A percentile compares a stretch with the other conserved stretches of the same genome.
Conservation (phyloP, 495 filamentous ascomycete species). For the Endocarpon pusillum region DNA sequence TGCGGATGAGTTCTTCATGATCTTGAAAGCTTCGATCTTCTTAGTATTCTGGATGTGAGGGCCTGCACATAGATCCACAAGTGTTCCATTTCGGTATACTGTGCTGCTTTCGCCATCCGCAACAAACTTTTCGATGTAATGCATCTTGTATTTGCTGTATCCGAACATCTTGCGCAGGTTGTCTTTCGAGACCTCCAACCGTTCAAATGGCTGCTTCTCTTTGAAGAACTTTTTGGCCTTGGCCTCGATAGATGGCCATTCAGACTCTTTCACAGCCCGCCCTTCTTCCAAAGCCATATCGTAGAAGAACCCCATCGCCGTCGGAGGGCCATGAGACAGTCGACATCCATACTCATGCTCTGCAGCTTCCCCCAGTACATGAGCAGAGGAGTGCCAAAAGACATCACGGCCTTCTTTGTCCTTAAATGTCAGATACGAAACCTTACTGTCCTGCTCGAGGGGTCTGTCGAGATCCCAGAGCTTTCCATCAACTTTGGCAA, state of each 20-base stretch:
- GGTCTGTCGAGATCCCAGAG: slow-evolving; percentile 89
- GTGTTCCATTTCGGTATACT: slow-evolving; percentile 71
- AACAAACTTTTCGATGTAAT: slow-evolving; percentile 89
- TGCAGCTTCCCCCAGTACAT: slow-evolving; percentile 82
- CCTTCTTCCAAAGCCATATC: slow-evolving; percentile 77
- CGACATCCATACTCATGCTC: slow-evolving; percentile 81
- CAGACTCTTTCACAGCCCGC: slow-evolving; percentile 50
- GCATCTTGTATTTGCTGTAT: slow-evolving; percentile 89
- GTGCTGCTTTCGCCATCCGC: slow-evolving; percentile 76
- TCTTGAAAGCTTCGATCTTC: slow-evolving; percentile 79
- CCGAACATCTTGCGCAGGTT: slow-evolving; percentile 90
- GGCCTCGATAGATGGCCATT: slow-evolving; percentile 67
- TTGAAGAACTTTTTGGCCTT: slow-evolving; percentile 66
- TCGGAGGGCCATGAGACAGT: slow-evolving; percentile 82
- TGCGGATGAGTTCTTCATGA: slow-evolving; percentile 79
- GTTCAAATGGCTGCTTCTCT: slow-evolving; percentile 91
- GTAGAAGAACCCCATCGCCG: slow-evolving; percentile 92
- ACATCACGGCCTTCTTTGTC: slow-evolving; percentile 68
- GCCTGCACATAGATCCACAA: slow-evolving; percentile 66
- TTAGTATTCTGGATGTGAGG: slow-evolving; percentile 87
- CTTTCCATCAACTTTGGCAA: slow-evolving; percentile 65
- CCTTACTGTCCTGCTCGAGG: slow-evolving; percentile 51
- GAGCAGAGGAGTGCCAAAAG: slow-evolving; percentile 88
- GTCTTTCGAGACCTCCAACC: slow-evolving; percentile 72
- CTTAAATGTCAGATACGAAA: slow-evolving; percentile 67